Evolutionary conservation across 2,329 filamentous ascomycete species (phyloP).

Genomic region (Penicillium nordicum): DNA sequence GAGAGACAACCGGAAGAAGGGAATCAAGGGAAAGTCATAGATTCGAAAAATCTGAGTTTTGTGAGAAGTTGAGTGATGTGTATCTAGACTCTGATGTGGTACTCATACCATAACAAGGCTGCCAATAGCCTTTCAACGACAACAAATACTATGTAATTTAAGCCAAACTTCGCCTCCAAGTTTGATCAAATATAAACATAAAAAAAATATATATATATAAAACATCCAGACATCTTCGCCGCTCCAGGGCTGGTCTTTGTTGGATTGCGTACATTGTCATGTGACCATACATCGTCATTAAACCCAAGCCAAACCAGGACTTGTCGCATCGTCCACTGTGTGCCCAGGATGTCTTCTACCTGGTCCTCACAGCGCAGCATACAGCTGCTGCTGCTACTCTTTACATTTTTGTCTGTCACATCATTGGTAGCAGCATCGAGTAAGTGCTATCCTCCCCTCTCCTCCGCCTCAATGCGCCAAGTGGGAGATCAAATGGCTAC

Average conservation of each 20-base stretch:
- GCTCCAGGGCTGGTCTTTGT: neutral
- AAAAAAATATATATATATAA: neutral
- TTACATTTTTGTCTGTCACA: slow-evolving; percentile 26
- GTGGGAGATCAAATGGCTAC: neutral
- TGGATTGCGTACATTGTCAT: slow-evolving; percentile 4
- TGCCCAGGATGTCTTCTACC: slow-evolving; percentile 15
- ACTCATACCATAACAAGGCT: neutral
- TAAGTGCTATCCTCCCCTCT: slow-evolving; percentile 23
- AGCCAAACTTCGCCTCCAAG: neutral
- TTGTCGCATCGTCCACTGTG: slow-evolving; percentile 1
- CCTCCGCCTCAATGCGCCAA: neutral
- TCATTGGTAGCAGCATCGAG: slow-evolving; percentile 35
- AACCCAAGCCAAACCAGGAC: neutral
- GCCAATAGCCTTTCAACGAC: neutral
- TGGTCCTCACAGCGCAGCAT: slow-evolving; percentile 21
- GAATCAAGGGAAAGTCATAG: slow-evolving; percentile 39
- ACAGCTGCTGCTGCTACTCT: slow-evolving; percentile 24
- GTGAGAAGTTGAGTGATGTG: neutral
- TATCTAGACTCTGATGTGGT: neutral
- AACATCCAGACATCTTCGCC: neutral
- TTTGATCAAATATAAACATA: neutral
- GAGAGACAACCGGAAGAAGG: slow-evolving; percentile 55
- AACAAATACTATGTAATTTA: neutral
- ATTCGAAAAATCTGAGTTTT: neutral
- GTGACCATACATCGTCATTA: slow-evolving; percentile 16